Evolutionary conservation across 176 grass and related monocot genomes (phyloP), one percentile per base, ranked within the genome.

Genomic region (Panicum miliaceum): DNA sequence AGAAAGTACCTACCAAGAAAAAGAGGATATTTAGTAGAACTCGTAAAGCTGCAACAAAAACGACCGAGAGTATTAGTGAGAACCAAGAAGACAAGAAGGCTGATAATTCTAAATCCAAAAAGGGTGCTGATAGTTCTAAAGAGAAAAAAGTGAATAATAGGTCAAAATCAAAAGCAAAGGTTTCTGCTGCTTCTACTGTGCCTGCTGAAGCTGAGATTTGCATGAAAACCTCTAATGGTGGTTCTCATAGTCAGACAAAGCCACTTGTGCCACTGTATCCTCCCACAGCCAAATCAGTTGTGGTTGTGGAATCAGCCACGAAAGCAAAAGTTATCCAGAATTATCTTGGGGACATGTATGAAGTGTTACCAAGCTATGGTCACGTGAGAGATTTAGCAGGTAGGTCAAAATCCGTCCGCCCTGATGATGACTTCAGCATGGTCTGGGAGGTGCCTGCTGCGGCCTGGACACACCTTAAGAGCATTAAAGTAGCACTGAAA

Each of bases 251-350:
- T 78, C 58, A 76, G 46, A 56, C 48, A 64, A 87, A 88, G 37
- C 68, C 84, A 54, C 68, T 91, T 71, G 36, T 72, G 23, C 89
- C 96, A 80, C 89, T 98, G 79, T 95, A 98, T 35, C 96, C 96
- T 46, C 91, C 93, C 36, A 67, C 52, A 80, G 89, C 82, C 40
- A 98, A 93, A 81, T 98, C 96, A 73, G 96, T 98, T 84, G 89
- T 98, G 58, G 87, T 98, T 26, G 96, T 98, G 38, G 96, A 98
- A 83, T 98, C 96, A 48, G 91, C 52, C 58, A 95, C 91, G 14
- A 98, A 95, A 87, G 91, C 96, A 81, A 94, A 90, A 93, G 89
- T 98, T 50, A 98, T 98, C 84, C 96, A 98, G 68, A 98, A 98
- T 40, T 98, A 98, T 75, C 92, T 98, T 54, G 96, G 96, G 66